A percentile compares a stretch with the other conserved stretches of the same genome.
Evolutionary conservation across 345 rosid species (phyloP).

Genomic region (Melastoma malabathricum): DNA sequence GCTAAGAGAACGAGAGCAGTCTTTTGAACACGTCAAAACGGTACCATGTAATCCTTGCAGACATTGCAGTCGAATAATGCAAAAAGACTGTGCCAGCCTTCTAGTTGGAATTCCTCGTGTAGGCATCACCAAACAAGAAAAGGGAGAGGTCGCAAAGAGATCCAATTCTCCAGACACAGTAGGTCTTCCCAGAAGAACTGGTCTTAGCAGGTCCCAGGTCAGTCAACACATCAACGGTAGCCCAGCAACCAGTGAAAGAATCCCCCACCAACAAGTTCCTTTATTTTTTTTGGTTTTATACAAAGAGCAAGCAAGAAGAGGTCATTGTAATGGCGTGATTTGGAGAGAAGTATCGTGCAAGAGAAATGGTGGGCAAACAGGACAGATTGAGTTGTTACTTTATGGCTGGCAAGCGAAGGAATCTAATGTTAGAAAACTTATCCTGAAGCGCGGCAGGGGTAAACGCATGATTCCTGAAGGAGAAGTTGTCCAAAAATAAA

Average conservation of each 20-base stretch:
- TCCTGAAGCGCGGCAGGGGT: conserved; percentile 49
- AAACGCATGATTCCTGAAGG: conserved; percentile 48
- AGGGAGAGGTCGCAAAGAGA: conserved; percentile 54
- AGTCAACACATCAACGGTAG: conserved; percentile 67
- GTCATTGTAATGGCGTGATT: neutral
- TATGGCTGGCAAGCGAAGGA: conserved; percentile 51
- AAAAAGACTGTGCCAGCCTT: conserved; percentile 63
- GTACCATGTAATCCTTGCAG: conserved; percentile 53
- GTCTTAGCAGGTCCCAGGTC: conserved; percentile 67
- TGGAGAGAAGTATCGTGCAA: neutral
- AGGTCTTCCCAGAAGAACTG: conserved; percentile 64
- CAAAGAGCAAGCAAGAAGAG: too few relatives aligned
- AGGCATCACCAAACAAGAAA: conserved; percentile 89
- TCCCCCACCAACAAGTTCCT: conserved; percentile 75
- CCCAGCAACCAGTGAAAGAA: conserved; percentile 75
- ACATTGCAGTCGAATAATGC: conserved; percentile 58
- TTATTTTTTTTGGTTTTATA: neutral
- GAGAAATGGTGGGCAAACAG: too few relatives aligned
- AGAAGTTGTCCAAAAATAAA: neutral
- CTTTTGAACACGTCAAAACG: neutral
- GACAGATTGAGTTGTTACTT: conserved; percentile 25
- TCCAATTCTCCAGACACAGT: conserved; percentile 62
- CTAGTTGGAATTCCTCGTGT: conserved; percentile 36
- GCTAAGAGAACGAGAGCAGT: neutral
- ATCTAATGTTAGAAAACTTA: conserved; percentile 64